Base-by-base conservation (phyloP, 306 rosid species). In the Crataegus laevigata region DNA sequence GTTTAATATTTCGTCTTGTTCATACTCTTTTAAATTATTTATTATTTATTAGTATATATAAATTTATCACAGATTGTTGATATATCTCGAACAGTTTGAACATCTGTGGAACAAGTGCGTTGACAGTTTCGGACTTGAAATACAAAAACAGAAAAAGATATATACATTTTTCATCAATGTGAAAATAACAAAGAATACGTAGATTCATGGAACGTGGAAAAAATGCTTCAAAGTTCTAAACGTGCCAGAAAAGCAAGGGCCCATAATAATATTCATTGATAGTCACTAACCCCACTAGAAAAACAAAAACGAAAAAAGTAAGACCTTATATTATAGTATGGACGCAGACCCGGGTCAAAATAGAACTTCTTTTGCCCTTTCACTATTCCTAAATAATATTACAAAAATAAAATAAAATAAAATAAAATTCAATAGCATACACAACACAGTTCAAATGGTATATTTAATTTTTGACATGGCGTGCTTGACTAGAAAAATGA, bases 291-390 rank as follows among this genome's bases (percentile, higher is more conserved):
- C 67, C 66, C 42, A 29, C 42, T 3, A 26, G 3, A 60, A 60
- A 24, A 57, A 57, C 52, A 14, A 4, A 57, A 57, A 57, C 52
- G 4, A 4, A 57, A 11, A 60, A 60, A 26, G 30, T 13, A 5
- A 5, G 18, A 59, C 13, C 8, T 54, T 3, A 60, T 13, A 24
- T 22, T 26, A 60, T 25, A 62, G 9, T 5, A 8, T 64, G 6
- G 6, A 70, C 38, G 5, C 1, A 69, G 79, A 51, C 32, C 84
- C 84, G 83, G 90, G 96, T 90, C 92, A 88, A 86, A 17, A 8
- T 80, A 58, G 73, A 84, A 84, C 88, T 82, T 82, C 79, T 64
- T 3, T 10, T 18, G 29, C 18, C 6, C 40, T 10, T 6, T 8
- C 5, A 9, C 65, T 60, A 28, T 62, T 64, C 17, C 12, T 47